phyloP scores from a whole-genome alignment of 2,329 filamentous ascomycete species.

The Monosporascus sp. region DNA sequence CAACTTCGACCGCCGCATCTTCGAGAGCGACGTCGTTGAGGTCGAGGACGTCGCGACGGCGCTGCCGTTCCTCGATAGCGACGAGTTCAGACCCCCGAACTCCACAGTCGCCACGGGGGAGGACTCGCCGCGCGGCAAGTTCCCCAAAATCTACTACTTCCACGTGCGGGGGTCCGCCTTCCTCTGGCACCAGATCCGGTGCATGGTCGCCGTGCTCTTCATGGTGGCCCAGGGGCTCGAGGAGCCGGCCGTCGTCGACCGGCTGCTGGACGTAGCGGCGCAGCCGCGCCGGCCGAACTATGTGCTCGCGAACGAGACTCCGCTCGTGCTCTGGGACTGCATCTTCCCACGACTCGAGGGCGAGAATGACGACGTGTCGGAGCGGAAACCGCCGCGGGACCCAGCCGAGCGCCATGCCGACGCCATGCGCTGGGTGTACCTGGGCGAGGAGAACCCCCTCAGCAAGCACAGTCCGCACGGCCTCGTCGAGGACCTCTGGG shows the following conservation, averaged over 20 bases:
- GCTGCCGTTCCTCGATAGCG: slow-evolving; percentile 48
- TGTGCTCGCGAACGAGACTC: slow-evolving; percentile 83
- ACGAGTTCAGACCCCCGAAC: slow-evolving; percentile 37
- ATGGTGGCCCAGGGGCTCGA: slow-evolving; percentile 86
- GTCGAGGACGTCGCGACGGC: slow-evolving; percentile 50
- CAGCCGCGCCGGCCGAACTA: slow-evolving; percentile 79
- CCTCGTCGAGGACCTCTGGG: slow-evolving; percentile 73
- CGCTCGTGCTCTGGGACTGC: slow-evolving; percentile 94
- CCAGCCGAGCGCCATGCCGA: slow-evolving; percentile 34
- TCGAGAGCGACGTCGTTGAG: slow-evolving; percentile 71
- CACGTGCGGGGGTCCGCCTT: slow-evolving; percentile 87
- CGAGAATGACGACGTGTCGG: slow-evolving; percentile 20
- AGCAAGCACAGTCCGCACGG: slow-evolving; percentile 61
- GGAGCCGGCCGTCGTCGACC: slow-evolving; percentile 62
- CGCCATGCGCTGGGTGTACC: slow-evolving; percentile 70
- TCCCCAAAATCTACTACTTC: slow-evolving; percentile 77
- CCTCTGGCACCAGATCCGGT: slow-evolving; percentile 95
- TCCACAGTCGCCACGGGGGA: slow-evolving; percentile 9
- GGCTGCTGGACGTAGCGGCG: slow-evolving; percentile 66
- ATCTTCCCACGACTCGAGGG: slow-evolving; percentile 61
- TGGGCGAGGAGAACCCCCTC: slow-evolving; percentile 58
- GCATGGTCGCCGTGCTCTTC: slow-evolving; percentile 92
- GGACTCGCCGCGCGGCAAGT: slow-evolving; percentile 6
- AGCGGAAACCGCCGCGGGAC: slow-evolving; percentile 24
- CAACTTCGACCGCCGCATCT: slow-evolving; percentile 76